A percentile compares a stretch with the other conserved stretches of the same genome.
Conservation (phyloP, 1,284 basidiomycete genomes). For the Schizophyllum amplum region DNA sequence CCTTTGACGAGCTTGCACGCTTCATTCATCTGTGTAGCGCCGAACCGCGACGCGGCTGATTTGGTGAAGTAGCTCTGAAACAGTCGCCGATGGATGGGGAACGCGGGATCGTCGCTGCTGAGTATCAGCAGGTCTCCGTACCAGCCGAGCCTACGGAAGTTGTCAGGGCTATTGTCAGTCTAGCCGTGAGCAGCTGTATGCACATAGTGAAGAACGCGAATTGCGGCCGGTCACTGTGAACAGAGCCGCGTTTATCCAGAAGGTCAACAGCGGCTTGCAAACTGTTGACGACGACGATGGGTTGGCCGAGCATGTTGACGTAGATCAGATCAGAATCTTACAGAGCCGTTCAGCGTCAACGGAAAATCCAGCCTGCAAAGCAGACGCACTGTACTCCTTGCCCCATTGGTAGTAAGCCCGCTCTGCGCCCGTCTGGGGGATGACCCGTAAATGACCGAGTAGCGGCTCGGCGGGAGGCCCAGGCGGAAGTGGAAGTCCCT, state of each 20-base stretch:
- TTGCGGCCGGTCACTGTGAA: conserved; percentile 11
- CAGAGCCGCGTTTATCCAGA: conserved; percentile 9
- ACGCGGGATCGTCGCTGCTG: not conserved
- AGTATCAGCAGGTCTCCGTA: not conserved
- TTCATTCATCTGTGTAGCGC: not conserved
- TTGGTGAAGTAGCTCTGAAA: not conserved
- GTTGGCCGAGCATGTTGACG: conserved; percentile 6
- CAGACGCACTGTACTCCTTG: not conserved
- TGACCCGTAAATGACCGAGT: not conserved
- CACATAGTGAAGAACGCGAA: not conserved
- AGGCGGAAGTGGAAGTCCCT: not conserved
- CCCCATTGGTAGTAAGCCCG: not conserved
- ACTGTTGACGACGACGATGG: conserved; percentile 12
- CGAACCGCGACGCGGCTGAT: not conserved
- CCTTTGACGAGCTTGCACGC: not conserved
- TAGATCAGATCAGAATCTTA: conserved; percentile 3
- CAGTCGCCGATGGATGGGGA: not conserved
- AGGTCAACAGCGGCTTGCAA: conserved; percentile 10
- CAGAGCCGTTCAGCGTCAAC: not conserved
- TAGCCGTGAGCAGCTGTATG: too few relatives aligned
- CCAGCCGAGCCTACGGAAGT: not conserved
- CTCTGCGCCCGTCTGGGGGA: not conserved
- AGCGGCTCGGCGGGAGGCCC: not conserved
- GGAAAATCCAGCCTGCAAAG: not conserved
- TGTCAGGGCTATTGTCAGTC: too few relatives aligned